phyloP scores from a whole-genome alignment of 768 basidiomycete genomes.

The Galerina marginata region DNA sequence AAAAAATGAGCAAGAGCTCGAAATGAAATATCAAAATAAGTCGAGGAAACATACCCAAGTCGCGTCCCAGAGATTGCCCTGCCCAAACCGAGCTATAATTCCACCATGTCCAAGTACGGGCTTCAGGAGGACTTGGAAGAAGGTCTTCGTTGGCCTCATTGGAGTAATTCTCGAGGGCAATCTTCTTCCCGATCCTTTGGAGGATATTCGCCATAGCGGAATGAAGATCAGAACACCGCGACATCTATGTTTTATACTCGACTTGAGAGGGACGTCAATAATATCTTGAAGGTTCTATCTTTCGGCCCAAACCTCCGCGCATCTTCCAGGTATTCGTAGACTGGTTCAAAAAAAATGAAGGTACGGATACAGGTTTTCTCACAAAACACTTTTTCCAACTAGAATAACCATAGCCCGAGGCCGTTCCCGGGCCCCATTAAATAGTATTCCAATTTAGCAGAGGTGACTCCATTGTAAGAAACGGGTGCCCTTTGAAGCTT shows the following conservation, averaged over 20 bases:
- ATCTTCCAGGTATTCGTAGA: neutral
- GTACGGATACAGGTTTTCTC: conserved; percentile 1
- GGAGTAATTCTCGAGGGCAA: conserved; percentile 9
- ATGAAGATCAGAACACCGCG: neutral
- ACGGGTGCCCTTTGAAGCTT: too few species aligned
- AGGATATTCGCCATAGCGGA: conserved; percentile 7
- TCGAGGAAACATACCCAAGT: conserved; percentile 10
- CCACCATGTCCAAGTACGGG: conserved; percentile 19
- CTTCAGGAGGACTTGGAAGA: conserved; percentile 15
- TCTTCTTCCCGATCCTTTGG: conserved; percentile 13
- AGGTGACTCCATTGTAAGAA: too few species aligned
- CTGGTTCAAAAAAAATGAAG: neutral
- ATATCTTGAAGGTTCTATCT: conserved; percentile 5
- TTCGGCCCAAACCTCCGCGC: conserved; percentile 8
- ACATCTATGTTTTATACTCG: too few species aligned
- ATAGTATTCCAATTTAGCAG: too few species aligned
- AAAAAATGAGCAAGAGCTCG: neutral
- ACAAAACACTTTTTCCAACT: neutral
- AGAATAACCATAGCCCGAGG: neutral
- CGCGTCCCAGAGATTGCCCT: conserved; percentile 19
- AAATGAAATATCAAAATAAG: neutral
- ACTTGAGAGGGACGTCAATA: too few species aligned
- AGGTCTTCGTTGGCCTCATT: conserved; percentile 19
- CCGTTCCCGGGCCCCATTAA: neutral
- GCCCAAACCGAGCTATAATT: conserved; percentile 22